Conservation (phyloP, 1,139 yeast species). For the Candida sp. region DNA sequence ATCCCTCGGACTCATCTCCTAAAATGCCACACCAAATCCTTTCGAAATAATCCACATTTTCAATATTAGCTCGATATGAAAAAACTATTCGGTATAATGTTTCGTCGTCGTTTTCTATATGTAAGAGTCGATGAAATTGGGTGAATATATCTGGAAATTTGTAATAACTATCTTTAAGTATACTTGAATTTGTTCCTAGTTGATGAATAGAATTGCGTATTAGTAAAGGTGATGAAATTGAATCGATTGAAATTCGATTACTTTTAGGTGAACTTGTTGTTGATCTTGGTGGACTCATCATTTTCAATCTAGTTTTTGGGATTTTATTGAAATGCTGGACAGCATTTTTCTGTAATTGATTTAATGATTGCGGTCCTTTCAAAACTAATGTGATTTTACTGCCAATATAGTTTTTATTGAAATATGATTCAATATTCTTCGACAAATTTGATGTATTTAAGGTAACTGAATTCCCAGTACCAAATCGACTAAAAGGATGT, state of each 20-base stretch:
- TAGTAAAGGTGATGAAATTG: neutral
- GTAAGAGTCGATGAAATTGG: slow-evolving; percentile 6
- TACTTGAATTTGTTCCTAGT: neutral
- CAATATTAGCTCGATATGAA: slow-evolving; percentile 20
- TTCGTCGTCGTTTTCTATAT: slow-evolving; percentile 7
- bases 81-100: slow-evolving; percentile 31
- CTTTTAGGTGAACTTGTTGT: neutral
- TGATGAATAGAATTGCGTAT: neutral
- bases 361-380: slow-evolving; percentile 62
- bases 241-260: neutral
- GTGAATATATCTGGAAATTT: neutral
- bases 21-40: slow-evolving; percentile 53
- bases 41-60: slow-evolving; percentile 20
- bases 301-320: slow-evolving; percentile 1
- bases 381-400: slow-evolving; percentile 53
- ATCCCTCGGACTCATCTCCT: slow-evolving; percentile 56
- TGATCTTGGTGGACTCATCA: neutral
- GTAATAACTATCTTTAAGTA: neutral
- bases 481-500: slow-evolving; percentile 44
- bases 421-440: slow-evolving; percentile 24
- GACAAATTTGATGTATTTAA: slow-evolving; percentile 13
- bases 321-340: slow-evolving; percentile 34
- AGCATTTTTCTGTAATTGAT: slow-evolving; percentile 51
- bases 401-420: slow-evolving; percentile 24
- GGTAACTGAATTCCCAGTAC: slow-evolving; percentile 42